Conservation (phyloP, 2,329 filamentous ascomycete genomes). For the Hymenoscyphus fraxineus region DNA sequence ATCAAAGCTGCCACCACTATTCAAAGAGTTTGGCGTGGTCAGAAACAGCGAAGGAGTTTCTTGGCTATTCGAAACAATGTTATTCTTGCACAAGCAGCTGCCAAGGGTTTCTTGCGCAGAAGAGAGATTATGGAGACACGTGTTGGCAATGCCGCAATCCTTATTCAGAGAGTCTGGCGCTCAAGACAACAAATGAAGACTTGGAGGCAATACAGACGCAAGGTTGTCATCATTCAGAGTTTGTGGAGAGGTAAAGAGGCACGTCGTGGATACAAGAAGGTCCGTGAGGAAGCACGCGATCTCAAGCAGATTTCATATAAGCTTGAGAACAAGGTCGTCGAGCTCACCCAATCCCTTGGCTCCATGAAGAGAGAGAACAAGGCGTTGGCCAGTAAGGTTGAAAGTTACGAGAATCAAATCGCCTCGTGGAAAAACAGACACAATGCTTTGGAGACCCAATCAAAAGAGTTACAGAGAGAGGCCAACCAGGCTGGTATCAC, state of each 20-base stretch:
- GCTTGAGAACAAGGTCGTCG: constrained; percentile 98
- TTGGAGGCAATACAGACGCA: constrained; percentile 87
- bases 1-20: constrained; percentile 89
- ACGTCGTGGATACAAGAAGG: constrained; percentile 78
- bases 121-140: constrained; percentile 92
- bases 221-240: constrained; percentile 85
- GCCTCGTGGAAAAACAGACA: constrained; percentile 94
- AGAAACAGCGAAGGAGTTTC: constrained; percentile 83
- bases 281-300: constrained; percentile 94
- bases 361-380: constrained; percentile 95
- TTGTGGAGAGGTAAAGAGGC: constrained; percentile 85
- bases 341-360: constrained; percentile 90
- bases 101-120: constrained; percentile 87
- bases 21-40: constrained; percentile 89
- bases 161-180: constrained; percentile 90
- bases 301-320: constrained; percentile 99
- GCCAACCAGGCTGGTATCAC: constrained; percentile 97
- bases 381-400: constrained; percentile 77
- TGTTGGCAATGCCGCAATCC: constrained; percentile 82
- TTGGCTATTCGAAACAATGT: constrained; percentile 75
- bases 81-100: constrained; percentile 81
- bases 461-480: constrained; percentile 92
- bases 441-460: constrained; percentile 81
- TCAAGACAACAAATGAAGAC: constrained; percentile 70
- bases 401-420: constrained; percentile 94